phyloP scores from a whole-genome alignment of 1,284 basidiomycete genomes.

The Stereum hirsutum region DNA sequence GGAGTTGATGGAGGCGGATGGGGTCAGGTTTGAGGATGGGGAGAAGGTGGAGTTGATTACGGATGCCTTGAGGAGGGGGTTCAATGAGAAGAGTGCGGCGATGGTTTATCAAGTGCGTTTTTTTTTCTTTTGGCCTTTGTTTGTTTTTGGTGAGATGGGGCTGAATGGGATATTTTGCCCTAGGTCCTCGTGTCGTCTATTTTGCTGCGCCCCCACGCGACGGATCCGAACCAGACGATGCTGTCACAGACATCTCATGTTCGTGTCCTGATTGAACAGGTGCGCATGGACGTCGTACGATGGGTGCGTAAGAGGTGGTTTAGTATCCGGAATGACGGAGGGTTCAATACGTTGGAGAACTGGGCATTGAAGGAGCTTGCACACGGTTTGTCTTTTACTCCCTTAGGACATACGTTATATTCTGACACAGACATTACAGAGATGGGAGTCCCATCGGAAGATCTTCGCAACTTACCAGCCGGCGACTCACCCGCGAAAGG shows the following conservation, averaged over 20 bases:
- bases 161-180: conserved; percentile 3
- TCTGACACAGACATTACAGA: conserved; percentile 33
- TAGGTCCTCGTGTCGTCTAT: conserved; percentile 71
- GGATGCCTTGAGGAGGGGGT: conserved; percentile 50
- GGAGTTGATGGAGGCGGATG: conserved; percentile 62
- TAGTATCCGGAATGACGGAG: conserved; percentile 67
- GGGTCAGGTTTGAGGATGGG: conserved; percentile 61
- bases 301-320: conserved; percentile 68
- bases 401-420: not conserved
- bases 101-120: conserved; percentile 61
- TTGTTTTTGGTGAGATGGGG: not conserved
- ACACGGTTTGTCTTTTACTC: conserved; percentile 46
- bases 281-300: conserved; percentile 58
- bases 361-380: conserved; percentile 88
- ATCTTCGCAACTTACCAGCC: conserved; percentile 38
- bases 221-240: conserved; percentile 47
- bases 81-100: conserved; percentile 53
- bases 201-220: conserved; percentile 58
- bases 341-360: conserved; percentile 72
- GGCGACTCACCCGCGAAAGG: conserved; percentile 6
- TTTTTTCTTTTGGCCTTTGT: conserved; percentile 2
- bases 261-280: conserved; percentile 62
- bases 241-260: conserved; percentile 57
- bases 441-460: conserved; percentile 69
- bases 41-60: conserved; percentile 68